Percentiles rank a stretch among this genome's conserved stretches.
Conservation (phyloP, 1,139 yeast genomes). For the Meyerozyma smithsonii region DNA sequence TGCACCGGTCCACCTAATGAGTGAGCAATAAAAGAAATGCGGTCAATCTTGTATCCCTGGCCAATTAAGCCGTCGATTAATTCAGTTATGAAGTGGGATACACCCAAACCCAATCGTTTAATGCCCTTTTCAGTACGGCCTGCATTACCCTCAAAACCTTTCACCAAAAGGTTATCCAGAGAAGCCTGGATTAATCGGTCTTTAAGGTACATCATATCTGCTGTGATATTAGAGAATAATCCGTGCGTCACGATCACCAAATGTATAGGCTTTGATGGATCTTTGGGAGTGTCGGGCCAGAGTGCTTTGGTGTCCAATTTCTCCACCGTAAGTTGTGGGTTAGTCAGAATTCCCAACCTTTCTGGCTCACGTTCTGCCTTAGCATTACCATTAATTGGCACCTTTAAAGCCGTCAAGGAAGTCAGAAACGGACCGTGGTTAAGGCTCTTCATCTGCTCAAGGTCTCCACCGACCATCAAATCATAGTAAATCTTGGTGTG, state of each 20-base stretch:
- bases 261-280: conserved; percentile 15
- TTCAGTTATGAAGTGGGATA: conserved; percentile 14
- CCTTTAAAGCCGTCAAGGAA: conserved; percentile 15
- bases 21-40: conserved; percentile 22
- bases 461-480: conserved; percentile 25
- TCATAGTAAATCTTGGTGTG: conserved; percentile 15
- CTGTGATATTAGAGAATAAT: conserved; percentile 20
- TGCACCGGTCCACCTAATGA: conserved; percentile 24
- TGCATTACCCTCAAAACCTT: conserved; percentile 22
- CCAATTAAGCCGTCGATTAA: conserved; percentile 10
- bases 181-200: conserved; percentile 15
- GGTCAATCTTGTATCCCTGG: conserved; percentile 9
- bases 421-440: conserved; percentile 22
- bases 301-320: conserved; percentile 15
- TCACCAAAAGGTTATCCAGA: conserved; percentile 17
- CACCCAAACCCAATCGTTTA: conserved; percentile 16
- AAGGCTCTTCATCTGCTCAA: conserved; percentile 26
- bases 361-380: neutral
- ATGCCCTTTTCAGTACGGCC: conserved; percentile 23
- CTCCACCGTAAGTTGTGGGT: conserved; percentile 12
- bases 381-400: neutral
- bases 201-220: conserved; percentile 22
- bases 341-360: conserved; percentile 8
- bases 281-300: conserved; percentile 15
- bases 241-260: conserved; percentile 22